A percentile compares a stretch with the other conserved stretches of the same genome.
Evolutionary conservation across 1,284 basidiomycete species (phyloP).

Genomic region (Cutaneotrichosporon sp.): DNA sequence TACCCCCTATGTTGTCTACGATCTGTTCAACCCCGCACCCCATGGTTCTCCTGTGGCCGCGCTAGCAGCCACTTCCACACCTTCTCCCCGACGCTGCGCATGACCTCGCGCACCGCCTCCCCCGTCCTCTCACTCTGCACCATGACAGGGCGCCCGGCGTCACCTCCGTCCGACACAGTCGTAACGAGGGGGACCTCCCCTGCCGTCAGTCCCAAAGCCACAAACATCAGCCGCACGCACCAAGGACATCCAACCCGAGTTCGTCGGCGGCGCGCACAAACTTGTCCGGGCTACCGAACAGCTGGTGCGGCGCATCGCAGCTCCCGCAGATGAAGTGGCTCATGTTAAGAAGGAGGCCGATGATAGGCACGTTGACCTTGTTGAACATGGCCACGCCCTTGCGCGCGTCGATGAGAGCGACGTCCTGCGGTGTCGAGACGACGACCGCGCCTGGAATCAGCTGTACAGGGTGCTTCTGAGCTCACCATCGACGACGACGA

Average conservation of each 20-base stretch:
- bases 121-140: slow-evolving; percentile 43
- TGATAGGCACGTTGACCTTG: slow-evolving; percentile 84
- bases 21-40: slow-evolving; percentile 17
- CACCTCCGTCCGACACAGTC: slow-evolving; percentile 72
- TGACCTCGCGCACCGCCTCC: slow-evolving; percentile 41
- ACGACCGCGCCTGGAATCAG: slow-evolving; percentile 71
- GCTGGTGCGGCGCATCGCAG: slow-evolving; percentile 65
- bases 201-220: slow-evolving; percentile 19
- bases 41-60: slow-evolving; percentile 12
- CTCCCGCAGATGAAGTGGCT: slow-evolving; percentile 77
- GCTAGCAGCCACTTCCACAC: slow-evolving; percentile 48
- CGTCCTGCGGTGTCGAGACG: slow-evolving; percentile 93
- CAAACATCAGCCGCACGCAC: slow-evolving; percentile 47
- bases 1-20: not conserved
- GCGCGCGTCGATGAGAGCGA: slow-evolving; percentile 85
- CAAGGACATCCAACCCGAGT: slow-evolving; percentile 68
- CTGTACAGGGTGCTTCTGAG: not conserved
- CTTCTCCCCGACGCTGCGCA: slow-evolving; percentile 38
- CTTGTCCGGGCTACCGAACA: slow-evolving; percentile 72
- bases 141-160: slow-evolving; percentile 63
- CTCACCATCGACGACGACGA: slow-evolving; percentile 80
- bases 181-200: slow-evolving; percentile 74
- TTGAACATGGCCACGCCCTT: slow-evolving; percentile 93
- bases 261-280: slow-evolving; percentile 67
- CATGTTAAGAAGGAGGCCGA: slow-evolving; percentile 87